Percentiles rank a stretch among this genome's conserved stretches.
phyloP scores from a whole-genome alignment of 2,329 filamentous ascomycete genomes.

The Pseudogymnoascus sp. region DNA sequence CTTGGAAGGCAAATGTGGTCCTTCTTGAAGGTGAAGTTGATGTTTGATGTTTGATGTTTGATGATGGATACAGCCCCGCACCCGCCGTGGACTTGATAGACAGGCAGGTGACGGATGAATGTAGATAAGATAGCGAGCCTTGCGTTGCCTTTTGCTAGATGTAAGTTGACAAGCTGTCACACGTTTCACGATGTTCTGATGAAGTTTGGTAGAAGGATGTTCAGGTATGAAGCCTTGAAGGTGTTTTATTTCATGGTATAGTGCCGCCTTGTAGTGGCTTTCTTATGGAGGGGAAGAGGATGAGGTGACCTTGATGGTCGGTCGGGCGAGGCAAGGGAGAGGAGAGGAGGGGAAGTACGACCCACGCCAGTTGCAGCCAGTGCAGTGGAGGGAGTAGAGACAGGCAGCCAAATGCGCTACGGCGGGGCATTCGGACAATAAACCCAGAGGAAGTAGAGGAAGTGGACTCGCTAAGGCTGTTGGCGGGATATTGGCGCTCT shows the following conservation, averaged over 20 bases:
- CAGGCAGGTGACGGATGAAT: slow-evolving; percentile 2
- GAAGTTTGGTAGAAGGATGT: background rate
- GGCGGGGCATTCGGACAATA: background rate
- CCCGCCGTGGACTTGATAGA: background rate
- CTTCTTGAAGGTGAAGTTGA: background rate
- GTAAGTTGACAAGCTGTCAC: background rate
- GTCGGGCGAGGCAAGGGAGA: background rate
- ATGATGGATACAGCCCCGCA: background rate
- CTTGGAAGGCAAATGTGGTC: background rate
- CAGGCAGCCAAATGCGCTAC: background rate
- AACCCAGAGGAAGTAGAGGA: background rate
- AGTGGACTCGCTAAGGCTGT: background rate
- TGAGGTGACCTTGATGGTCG: slow-evolving; percentile 6
- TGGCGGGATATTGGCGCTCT: background rate
- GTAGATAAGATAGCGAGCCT: background rate
- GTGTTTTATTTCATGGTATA: background rate
- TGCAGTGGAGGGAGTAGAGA: background rate
- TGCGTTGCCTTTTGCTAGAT: background rate
- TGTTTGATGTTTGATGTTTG: background rate
- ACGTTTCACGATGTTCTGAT: background rate
- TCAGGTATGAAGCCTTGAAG: background rate
- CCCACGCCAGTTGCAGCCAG: background rate
- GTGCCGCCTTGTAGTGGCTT: background rate
- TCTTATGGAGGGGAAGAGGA: background rate
- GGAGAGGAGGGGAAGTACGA: slow-evolving; percentile 3